These are phyloP conservation scores for Leucosporidium yakuticum DNA, from an alignment of 768 basidiomycete genomes.

Conservation along the genomic window DNA sequence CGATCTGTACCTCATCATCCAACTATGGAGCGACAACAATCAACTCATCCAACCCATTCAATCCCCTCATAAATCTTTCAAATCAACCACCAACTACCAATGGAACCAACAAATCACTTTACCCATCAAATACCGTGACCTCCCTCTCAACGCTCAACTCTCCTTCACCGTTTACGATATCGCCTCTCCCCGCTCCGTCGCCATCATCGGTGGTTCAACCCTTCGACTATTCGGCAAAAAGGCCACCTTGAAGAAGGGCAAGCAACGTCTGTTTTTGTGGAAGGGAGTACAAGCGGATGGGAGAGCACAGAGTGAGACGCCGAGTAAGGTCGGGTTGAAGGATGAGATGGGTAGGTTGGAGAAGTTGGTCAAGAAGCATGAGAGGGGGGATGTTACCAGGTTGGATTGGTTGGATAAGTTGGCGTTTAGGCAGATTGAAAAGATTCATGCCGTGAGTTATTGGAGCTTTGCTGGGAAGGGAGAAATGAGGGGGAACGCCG, in stretches of 20 bases:
- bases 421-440: constrained; percentile 89
- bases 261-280: constrained; percentile 83
- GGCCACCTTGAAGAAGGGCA: constrained; percentile 82
- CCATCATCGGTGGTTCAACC: constrained; percentile 74
- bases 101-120: constrained; percentile 96
- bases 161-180: constrained; percentile 96
- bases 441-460: constrained; percentile 75
- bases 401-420: constrained; percentile 94
- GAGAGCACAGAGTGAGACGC: constrained; percentile 69
- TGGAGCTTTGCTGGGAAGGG: background rate
- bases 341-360: constrained; percentile 96
- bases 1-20: constrained; percentile 88
- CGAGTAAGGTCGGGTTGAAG: constrained; percentile 68
- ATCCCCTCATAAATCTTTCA: constrained; percentile 89
- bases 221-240: constrained; percentile 89
- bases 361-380: constrained; percentile 84
- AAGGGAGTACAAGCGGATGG: constrained; percentile 79
- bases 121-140: constrained; percentile 85
- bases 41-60: constrained; percentile 85
- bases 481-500: background rate
- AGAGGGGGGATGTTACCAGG: constrained; percentile 84
- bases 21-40: constrained; percentile 87
- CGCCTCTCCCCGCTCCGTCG: constrained; percentile 50
- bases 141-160: constrained; percentile 81
- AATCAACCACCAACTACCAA: constrained; percentile 54